Evolutionary conservation across 1,284 basidiomycete genomes (phyloP).

Genomic region (Chondrostereum purpureum): DNA sequence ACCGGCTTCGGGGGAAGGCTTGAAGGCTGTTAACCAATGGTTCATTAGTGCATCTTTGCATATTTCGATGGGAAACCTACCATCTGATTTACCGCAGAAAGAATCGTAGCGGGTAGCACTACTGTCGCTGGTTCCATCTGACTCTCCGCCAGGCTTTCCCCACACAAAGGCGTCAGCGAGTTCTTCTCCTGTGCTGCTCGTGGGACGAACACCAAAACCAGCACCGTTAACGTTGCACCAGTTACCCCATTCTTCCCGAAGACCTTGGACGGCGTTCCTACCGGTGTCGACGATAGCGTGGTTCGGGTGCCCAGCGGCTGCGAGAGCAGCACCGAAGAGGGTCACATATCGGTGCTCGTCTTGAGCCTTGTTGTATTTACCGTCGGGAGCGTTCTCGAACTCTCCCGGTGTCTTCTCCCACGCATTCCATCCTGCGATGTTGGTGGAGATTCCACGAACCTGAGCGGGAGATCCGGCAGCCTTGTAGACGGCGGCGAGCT

Average conservation of each 20-base stretch:
- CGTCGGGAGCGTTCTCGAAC: slow-evolving; percentile 26
- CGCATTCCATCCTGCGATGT: slow-evolving; percentile 63
- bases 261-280: slow-evolving; percentile 54
- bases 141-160: slow-evolving; percentile 67
- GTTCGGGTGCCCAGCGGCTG: slow-evolving; percentile 33
- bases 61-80: not conserved
- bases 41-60: not conserved
- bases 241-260: slow-evolving; percentile 47
- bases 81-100: slow-evolving; percentile 41
- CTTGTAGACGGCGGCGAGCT: slow-evolving; percentile 46
- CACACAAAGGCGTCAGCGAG: slow-evolving; percentile 60
- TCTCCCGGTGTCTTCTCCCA: slow-evolving; percentile 21
- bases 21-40: slow-evolving; percentile 6
- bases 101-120: slow-evolving; percentile 50
- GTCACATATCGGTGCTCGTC: slow-evolving; percentile 50
- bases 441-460: slow-evolving; percentile 57
- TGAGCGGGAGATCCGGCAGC: slow-evolving; percentile 43
- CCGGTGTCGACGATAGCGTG: slow-evolving; percentile 63
- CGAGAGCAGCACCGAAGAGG: not conserved
- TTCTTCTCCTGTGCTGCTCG: slow-evolving; percentile 45
- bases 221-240: slow-evolving; percentile 53
- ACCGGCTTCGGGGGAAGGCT: slow-evolving; percentile 10
- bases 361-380: slow-evolving; percentile 57
- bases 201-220: slow-evolving; percentile 57
- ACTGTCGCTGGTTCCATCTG: slow-evolving; percentile 56